A percentile compares a stretch with the other conserved stretches of the same genome.
These are phyloP conservation scores for Strigomonas galati DNA, from an alignment of 208 protist species.

Conservation along the genomic window DNA sequence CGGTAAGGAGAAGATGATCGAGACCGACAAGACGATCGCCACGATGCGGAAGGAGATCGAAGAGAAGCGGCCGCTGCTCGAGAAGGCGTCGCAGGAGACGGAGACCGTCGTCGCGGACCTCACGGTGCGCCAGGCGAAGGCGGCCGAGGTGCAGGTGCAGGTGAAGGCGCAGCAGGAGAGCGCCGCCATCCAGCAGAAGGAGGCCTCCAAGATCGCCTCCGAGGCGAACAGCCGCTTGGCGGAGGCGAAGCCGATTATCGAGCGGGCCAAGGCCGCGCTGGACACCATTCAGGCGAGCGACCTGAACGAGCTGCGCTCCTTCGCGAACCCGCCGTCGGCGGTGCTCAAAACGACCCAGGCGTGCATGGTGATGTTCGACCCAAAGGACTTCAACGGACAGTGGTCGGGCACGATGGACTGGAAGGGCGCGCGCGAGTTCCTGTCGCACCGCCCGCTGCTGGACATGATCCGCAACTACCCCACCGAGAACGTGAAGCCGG, in stretches of 20 bases:
- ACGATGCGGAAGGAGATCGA: conserved; percentile 92
- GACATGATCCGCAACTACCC: conserved; percentile 93
- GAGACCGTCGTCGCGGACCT: conserved; percentile 88
- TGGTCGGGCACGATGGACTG: conserved; percentile 89
- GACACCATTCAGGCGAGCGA: conserved; percentile 93
- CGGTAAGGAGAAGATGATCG: conserved; percentile 88
- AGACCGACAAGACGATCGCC: conserved; percentile 91
- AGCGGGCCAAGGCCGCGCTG: conserved; percentile 90
- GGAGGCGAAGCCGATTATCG: conserved; percentile 93
- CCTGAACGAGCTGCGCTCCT: conserved; percentile 94
- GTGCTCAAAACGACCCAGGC: conserved; percentile 96
- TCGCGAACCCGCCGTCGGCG: conserved; percentile 91
- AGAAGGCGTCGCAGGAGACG: conserved; percentile 87
- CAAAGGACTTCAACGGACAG: conserved; percentile 80
- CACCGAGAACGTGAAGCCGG: conserved; percentile 93
- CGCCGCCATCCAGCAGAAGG: conserved; percentile 79
- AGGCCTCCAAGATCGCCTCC: conserved; percentile 82
- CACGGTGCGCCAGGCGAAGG: conserved; percentile 80
- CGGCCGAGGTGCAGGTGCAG: conserved; percentile 83
- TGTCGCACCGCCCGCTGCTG: conserved; percentile 92
- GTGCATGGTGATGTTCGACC: conserved; percentile 96
- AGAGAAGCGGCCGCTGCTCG: conserved; percentile 85
- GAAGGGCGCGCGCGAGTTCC: conserved; percentile 89
- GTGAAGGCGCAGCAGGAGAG: conserved; percentile 90
- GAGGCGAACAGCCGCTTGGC: conserved; percentile 91